Percentiles rank a stretch among this genome's conserved stretches.
These are phyloP conservation scores for Bruguiera hainesii DNA, from an alignment of 441 rosid genomes.

Conservation along the genomic window DNA sequence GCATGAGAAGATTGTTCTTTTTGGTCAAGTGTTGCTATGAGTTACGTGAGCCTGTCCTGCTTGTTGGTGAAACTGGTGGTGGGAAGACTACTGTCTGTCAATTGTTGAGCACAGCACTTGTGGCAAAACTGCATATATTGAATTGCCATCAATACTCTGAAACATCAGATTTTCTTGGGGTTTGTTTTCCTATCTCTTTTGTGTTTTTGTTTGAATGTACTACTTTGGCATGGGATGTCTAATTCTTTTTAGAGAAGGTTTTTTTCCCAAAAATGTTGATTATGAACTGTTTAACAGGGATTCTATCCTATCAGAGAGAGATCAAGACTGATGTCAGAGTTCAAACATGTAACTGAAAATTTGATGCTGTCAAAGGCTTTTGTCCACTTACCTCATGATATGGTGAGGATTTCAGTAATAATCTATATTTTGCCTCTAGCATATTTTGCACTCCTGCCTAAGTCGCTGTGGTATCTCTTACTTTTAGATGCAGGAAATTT, in stretches of 20 bases:
- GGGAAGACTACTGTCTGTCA: slow-evolving; percentile 99
- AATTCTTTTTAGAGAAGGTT: neutral
- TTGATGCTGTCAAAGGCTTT: slow-evolving; percentile 58
- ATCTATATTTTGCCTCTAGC: slow-evolving; percentile 3
- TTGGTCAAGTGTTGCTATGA: slow-evolving; percentile 78
- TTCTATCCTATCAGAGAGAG: slow-evolving; percentile 95
- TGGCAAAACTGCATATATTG: slow-evolving; percentile 72
- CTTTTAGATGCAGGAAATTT: slow-evolving; percentile 50
- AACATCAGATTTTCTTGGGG: slow-evolving; percentile 98
- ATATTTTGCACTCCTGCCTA: slow-evolving; percentile 13
- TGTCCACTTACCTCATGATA: slow-evolving; percentile 28
- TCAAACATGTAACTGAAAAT: slow-evolving; percentile 47
- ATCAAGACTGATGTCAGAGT: slow-evolving; percentile 65
- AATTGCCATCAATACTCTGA: slow-evolving; percentile 98
- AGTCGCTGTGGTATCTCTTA: slow-evolving; percentile 21
- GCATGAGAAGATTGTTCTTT: slow-evolving; percentile 87
- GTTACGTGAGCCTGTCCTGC: slow-evolving; percentile 94
- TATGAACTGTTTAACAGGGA: slow-evolving; percentile 55
- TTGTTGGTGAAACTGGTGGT: slow-evolving; percentile 99
- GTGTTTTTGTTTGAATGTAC: neutral
- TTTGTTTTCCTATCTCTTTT: slow-evolving; percentile 35
- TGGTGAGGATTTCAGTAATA: slow-evolving; percentile 41
- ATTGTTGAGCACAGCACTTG: slow-evolving; percentile 55
- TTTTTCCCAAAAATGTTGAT: neutral
- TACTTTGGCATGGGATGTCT: slow-evolving; percentile 7